phyloP scores from a whole-genome alignment of 2,329 filamentous ascomycete species.

The Colletotrichum abscissum region DNA sequence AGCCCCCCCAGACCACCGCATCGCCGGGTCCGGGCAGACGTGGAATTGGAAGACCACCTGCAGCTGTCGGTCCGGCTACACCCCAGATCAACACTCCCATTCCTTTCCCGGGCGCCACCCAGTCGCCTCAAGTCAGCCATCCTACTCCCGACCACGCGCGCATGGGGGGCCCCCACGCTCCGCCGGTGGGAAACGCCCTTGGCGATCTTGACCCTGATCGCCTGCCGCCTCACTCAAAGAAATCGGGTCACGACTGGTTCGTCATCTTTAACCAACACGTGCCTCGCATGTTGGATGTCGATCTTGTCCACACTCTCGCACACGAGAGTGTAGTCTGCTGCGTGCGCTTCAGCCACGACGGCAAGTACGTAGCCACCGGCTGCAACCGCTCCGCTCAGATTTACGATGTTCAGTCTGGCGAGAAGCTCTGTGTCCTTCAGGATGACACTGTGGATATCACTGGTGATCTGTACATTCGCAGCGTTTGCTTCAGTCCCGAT shows the following conservation, averaged over 20 bases:
- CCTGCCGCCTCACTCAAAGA: slow-evolving; percentile 87
- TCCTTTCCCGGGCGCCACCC: slow-evolving; percentile 83
- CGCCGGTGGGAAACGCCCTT: slow-evolving; percentile 70
- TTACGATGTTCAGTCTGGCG: slow-evolving; percentile 89
- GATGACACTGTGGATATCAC: slow-evolving; percentile 88
- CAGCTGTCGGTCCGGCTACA: slow-evolving; percentile 78
- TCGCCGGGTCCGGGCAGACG: slow-evolving; percentile 88
- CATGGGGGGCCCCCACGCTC: slow-evolving; percentile 55
- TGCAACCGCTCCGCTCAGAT: slow-evolving; percentile 99
- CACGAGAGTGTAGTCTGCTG: slow-evolving; percentile 99
- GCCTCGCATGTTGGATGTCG: slow-evolving; percentile 89
- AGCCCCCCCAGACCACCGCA: slow-evolving; percentile 85
- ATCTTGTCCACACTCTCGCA: slow-evolving; percentile 89
- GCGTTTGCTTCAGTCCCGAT: slow-evolving; percentile 98
- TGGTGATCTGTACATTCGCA: slow-evolving; percentile 95
- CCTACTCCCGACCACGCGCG: slow-evolving; percentile 78
- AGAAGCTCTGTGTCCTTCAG: slow-evolving; percentile 89
- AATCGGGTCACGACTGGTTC: slow-evolving; percentile 92
- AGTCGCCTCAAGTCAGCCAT: slow-evolving; percentile 88
- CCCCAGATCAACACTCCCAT: slow-evolving; percentile 91
- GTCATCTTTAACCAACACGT: slow-evolving; percentile 96
- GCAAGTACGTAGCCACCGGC: slow-evolving; percentile 94
- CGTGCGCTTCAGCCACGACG: slow-evolving; percentile 95
- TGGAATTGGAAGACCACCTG: slow-evolving; percentile 73
- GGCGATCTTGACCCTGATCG: slow-evolving; percentile 90